Evolutionary conservation across 495 filamentous ascomycete genomes (phyloP), one percentile per base, ranked within the genome.

Genomic region (Xylaria curta): DNA sequence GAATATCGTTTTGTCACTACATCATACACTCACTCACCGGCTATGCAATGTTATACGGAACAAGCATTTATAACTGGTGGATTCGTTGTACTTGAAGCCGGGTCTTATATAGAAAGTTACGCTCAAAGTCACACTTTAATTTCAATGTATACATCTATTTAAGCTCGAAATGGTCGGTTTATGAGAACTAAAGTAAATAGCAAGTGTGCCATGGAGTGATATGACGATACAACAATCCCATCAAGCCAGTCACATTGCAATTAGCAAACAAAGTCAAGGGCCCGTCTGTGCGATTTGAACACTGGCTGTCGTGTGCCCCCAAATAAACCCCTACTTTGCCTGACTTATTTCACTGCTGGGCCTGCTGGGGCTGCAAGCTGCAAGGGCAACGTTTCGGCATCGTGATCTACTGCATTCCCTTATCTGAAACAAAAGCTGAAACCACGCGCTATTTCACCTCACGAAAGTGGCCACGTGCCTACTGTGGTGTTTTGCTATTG

Each of bases 351-450:
- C 7, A 24, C 51, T 47, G 42, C 58, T 49, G 42, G 36, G 6
- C 8, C 36, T 38, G 36, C 8, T 38, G 36, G 36, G 33, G 68
- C 58, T 67, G 10, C 44, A 54, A 15, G 38, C 38, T 42, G 38
- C 9, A 42, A 42, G 26, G 65, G 49, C 31, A 70, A 40, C 15
- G 54, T 70, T 63, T 49, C 68, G 56, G 59, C 19, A 54, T 54
- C 54, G 21, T 63, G 68, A 70, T 70, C 67, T 49, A 49, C 68
- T 53, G 42, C 28, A 26, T 15, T 62, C 56, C 3, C 54, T 31
- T 4, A 69, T 58, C 56, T 70, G 68, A 69, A 69, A 69, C 67
- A 28, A 9, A 61, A 40, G 31, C 54, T 51, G 54, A 60, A 70
- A 70, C 56, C 67, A 21, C 21, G 19, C 38, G 4, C 24, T 26